phyloP scores from a whole-genome alignment of 345 rosid species.

The Acer negundo region DNA sequence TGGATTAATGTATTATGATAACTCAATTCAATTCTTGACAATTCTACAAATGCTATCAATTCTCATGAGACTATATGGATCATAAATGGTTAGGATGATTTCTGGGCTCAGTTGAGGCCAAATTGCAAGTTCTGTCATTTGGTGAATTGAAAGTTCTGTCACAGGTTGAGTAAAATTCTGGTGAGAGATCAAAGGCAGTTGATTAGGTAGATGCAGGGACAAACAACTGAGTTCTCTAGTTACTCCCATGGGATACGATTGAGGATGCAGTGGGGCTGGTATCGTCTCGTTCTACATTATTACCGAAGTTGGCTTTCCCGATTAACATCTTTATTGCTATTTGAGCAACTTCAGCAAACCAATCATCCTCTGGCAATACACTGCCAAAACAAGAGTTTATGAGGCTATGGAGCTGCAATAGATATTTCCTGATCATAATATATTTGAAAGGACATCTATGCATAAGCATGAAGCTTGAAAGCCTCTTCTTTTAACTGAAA shows the following conservation, averaged over 20 bases:
- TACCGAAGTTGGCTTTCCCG: constrained; percentile 59
- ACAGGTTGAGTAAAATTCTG: not conserved
- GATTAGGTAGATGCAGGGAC: constrained; percentile 1
- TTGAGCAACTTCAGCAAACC: constrained; percentile 93
- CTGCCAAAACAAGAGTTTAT: constrained; percentile 33
- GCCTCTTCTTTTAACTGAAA: not conserved
- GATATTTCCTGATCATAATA: not conserved
- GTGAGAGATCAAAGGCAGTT: not conserved
- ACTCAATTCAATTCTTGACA: not conserved
- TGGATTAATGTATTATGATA: not conserved
- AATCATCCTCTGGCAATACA: constrained; percentile 82
- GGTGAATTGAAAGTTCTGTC: not conserved
- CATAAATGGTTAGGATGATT: not conserved
- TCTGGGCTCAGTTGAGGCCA: not conserved
- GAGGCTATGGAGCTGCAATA: not conserved
- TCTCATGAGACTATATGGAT: not conserved
- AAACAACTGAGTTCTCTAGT: constrained; percentile 23
- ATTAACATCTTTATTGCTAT: constrained; percentile 78
- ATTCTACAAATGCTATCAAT: not conserved
- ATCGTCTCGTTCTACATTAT: constrained; percentile 47
- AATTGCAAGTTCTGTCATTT: no score
- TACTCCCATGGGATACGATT: constrained; percentile 44
- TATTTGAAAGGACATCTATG: not conserved
- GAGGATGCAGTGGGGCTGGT: constrained; percentile 59
- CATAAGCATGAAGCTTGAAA: not conserved